Percentiles rank a stretch among this genome's conserved stretches.
These are phyloP conservation scores for Draba incana DNA, from an alignment of 345 rosid genomes.

Conservation along the genomic window DNA sequence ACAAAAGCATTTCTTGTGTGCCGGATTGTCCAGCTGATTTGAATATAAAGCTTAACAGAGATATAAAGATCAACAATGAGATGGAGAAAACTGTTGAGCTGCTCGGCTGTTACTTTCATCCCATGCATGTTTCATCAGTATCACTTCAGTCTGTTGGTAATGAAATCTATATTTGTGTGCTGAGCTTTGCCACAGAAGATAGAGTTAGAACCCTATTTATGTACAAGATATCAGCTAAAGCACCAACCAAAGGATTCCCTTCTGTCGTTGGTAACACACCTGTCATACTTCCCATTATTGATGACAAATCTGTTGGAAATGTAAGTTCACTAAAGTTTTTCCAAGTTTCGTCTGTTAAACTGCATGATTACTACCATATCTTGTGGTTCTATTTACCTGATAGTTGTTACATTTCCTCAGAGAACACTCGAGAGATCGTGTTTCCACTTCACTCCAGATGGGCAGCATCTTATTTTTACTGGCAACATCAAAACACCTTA, in stretches of 20 bases:
- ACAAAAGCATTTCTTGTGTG: constrained; percentile 30
- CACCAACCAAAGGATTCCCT: constrained; percentile 65
- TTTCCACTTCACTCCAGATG: constrained; percentile 72
- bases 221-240: constrained; percentile 61
- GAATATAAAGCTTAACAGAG: constrained; percentile 43
- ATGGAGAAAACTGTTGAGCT: constrained; percentile 52
- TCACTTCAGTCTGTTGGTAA: constrained; percentile 51
- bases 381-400: constrained; percentile 22
- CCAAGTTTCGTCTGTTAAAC: neutral
- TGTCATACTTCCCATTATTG: constrained; percentile 50
- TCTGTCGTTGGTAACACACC: constrained; percentile 68
- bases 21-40: constrained; percentile 42
- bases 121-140: constrained; percentile 60
- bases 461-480: constrained; percentile 61
- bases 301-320: constrained; percentile 48
- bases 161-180: constrained; percentile 63
- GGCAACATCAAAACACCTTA: constrained; percentile 67
- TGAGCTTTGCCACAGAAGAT: constrained; percentile 57
- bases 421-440: constrained; percentile 56
- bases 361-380: constrained; percentile 16
- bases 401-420: constrained; percentile 46
- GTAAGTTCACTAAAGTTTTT: constrained; percentile 41
- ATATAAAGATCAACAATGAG: constrained; percentile 50
- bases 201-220: constrained; percentile 56
- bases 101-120: constrained; percentile 83